A percentile compares a stretch with the other conserved stretches of the same genome.
phyloP scores from a whole-genome alignment of 169 alveolate genomes.

The Cryptosporidium tyzzeri region DNA sequence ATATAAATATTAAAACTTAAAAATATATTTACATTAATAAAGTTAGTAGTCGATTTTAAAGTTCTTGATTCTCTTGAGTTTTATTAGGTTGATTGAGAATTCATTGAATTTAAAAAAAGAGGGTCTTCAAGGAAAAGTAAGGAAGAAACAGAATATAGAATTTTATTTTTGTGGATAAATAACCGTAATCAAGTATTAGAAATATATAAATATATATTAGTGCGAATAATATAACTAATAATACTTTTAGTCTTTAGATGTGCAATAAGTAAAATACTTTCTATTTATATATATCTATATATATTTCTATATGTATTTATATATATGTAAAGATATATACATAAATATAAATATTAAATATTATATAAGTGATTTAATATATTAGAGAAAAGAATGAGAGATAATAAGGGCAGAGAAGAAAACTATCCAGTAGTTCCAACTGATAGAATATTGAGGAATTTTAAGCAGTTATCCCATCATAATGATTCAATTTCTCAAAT shows the following conservation, averaged over 20 bases:
- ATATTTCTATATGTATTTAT: not conserved
- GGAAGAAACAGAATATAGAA: not conserved
- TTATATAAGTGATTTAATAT: not conserved
- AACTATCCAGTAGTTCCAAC: conserved; percentile 59
- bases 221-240: not conserved
- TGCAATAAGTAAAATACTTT: not conserved
- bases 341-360: not conserved
- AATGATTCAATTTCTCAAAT: conserved; percentile 74
- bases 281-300: not conserved
- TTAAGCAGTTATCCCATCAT: conserved; percentile 63
- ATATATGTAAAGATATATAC: no score
- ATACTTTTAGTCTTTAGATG: not conserved
- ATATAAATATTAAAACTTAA: no score
- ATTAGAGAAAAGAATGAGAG: conserved; percentile 32
- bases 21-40: not conserved
- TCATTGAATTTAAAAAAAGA: not conserved
- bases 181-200: not conserved
- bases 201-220: not conserved
- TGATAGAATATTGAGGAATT: conserved; percentile 53
- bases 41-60: not conserved
- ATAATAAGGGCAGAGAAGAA: conserved; percentile 6
- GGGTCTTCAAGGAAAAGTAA: not conserved
- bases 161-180: not conserved
- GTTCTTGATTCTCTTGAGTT: not conserved
- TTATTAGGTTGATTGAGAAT: not conserved